phyloP scores from a whole-genome alignment of 176 grass and related monocot species.

The Phragmites australis region DNA sequence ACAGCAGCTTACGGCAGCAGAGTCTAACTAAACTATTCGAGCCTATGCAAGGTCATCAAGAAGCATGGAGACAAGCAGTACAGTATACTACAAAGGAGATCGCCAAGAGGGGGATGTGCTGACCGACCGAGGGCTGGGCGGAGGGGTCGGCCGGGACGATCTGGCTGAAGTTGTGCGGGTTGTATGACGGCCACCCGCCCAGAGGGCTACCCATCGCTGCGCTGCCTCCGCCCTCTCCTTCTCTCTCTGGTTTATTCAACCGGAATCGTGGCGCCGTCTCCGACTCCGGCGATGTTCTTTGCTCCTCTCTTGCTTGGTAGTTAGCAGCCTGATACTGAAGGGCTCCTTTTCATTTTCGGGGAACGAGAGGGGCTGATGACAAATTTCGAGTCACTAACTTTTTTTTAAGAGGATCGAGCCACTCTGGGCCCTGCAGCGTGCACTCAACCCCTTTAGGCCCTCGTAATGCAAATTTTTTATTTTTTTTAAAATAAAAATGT shows the following conservation, averaged over 20 bases:
- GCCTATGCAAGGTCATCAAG: neutral
- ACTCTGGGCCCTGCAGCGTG: no score
- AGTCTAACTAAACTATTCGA: neutral
- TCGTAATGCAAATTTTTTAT: no score
- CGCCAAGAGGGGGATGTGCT: constrained; percentile 11
- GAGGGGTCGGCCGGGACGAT: constrained; percentile 70
- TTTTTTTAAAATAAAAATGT: no score
- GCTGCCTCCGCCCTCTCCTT: neutral
- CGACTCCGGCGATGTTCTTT: constrained; percentile 30
- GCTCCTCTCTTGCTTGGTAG: neutral
- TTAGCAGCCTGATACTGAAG: neutral
- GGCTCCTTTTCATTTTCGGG: neutral
- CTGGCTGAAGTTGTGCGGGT: constrained; percentile 89
- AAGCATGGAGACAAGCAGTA: neutral
- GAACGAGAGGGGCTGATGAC: neutral
- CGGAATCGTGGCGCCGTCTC: constrained; percentile 4
- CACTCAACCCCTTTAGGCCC: no score
- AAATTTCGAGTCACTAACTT: neutral
- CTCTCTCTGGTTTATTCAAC: neutral
- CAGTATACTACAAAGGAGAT: neutral
- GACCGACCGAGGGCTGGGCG: constrained; percentile 68
- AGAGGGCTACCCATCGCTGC: constrained; percentile 64
- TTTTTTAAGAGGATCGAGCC: no score
- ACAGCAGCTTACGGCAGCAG: neutral
- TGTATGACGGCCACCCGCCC: constrained; percentile 79